phyloP scores from a whole-genome alignment of 2,329 filamentous ascomycete species.

The Colletotrichum brevisporum region DNA sequence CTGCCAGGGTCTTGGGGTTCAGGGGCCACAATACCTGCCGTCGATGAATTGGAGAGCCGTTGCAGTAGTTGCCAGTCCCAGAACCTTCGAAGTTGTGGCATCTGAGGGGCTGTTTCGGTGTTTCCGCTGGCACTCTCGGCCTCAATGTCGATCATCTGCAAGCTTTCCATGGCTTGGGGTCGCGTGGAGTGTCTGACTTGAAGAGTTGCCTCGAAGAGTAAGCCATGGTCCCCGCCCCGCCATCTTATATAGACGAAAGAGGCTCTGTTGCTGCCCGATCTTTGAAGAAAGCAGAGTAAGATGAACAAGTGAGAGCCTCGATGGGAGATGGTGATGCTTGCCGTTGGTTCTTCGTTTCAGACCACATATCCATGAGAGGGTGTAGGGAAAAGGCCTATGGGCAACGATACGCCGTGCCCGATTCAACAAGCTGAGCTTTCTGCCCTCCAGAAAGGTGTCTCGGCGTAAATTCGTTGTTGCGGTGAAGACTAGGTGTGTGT shows the following conservation, averaged over 20 bases:
- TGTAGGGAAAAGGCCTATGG: conserved; percentile 2
- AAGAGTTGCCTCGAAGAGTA: too few species aligned
- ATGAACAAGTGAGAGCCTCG: background rate
- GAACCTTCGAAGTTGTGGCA: too few species aligned
- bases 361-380: background rate
- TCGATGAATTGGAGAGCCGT: too few species aligned
- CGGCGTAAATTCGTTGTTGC: background rate
- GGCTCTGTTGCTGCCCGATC: too few species aligned
- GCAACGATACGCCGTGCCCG: background rate
- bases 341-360: background rate
- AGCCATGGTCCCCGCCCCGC: too few species aligned
- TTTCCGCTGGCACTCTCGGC: background rate
- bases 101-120: too few species aligned
- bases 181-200: too few species aligned
- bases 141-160: background rate
- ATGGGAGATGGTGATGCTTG: background rate
- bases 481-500: conserved; percentile 4
- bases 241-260: too few species aligned
- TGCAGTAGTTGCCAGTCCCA: too few species aligned
- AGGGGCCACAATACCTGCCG: too few species aligned
- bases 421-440: background rate
- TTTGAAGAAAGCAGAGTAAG: background rate
- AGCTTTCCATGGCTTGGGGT: background rate
- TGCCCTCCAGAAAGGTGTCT: background rate
- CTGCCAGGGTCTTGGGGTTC: too few species aligned